A percentile compares a stretch with the other conserved stretches of the same genome.
phyloP scores from a whole-genome alignment of 805 yeast genomes.

The Candida lessepsii region DNA sequence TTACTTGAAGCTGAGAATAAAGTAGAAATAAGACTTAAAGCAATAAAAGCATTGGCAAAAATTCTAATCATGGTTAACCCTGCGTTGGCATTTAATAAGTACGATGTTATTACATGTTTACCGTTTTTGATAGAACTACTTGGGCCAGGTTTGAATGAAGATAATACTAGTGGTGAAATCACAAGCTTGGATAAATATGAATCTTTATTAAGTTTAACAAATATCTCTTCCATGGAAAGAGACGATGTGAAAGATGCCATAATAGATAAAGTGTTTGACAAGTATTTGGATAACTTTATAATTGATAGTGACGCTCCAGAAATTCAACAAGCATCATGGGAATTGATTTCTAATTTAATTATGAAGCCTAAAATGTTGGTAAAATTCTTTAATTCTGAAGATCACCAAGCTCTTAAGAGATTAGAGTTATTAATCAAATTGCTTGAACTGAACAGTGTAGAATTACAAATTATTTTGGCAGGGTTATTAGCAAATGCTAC shows the following conservation, averaged over 20 bases:
- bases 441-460: slow-evolving; percentile 31
- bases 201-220: slow-evolving; percentile 64
- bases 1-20: slow-evolving; percentile 10
- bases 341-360: slow-evolving; percentile 62
- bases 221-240: slow-evolving; percentile 48
- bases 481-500: slow-evolving; percentile 43
- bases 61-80: slow-evolving; percentile 48
- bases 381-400: slow-evolving; percentile 57
- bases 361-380: slow-evolving; percentile 41
- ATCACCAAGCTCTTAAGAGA: slow-evolving; percentile 26
- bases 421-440: slow-evolving; percentile 31
- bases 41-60: slow-evolving; percentile 44
- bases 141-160: slow-evolving; percentile 30
- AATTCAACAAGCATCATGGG: slow-evolving; percentile 61
- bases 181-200: slow-evolving; percentile 49
- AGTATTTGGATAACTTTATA: slow-evolving; percentile 41
- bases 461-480: slow-evolving; percentile 30
- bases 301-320: slow-evolving; percentile 35
- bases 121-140: slow-evolving; percentile 50
- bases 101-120: slow-evolving; percentile 35
- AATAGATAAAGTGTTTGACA: slow-evolving; percentile 47
- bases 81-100: slow-evolving; percentile 36
- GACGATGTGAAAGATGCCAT: slow-evolving; percentile 38
- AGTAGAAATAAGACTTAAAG: slow-evolving; percentile 25
- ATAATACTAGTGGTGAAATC: slow-evolving; percentile 23